Evolutionary conservation across 805 yeast genomes (phyloP).

Genomic region (Debaryomyces prosopidis): DNA sequence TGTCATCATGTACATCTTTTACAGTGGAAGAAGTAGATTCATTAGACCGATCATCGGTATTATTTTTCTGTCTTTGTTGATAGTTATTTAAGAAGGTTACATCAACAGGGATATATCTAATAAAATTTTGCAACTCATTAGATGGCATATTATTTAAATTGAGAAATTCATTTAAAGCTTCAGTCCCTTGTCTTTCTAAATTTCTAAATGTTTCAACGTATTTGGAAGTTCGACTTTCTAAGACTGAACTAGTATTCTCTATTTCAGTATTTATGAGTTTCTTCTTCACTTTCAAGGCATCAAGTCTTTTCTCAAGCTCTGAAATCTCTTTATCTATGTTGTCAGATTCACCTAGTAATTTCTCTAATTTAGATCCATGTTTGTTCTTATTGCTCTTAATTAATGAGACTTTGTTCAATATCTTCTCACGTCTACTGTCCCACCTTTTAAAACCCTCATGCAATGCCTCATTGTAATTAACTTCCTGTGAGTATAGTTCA

Average conservation of each 20-base stretch:
- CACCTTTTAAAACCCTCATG: constrained; percentile 34
- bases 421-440: constrained; percentile 37
- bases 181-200: constrained; percentile 39
- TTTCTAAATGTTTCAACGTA: constrained; percentile 42
- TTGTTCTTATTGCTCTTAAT: constrained; percentile 41
- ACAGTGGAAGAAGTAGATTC: neutral
- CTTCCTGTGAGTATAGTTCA: constrained; percentile 46
- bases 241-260: constrained; percentile 46
- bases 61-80: constrained; percentile 1
- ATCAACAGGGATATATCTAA: constrained; percentile 23
- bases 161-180: constrained; percentile 29
- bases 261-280: constrained; percentile 37
- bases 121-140: constrained; percentile 15
- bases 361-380: constrained; percentile 43
- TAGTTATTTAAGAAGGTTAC: constrained; percentile 25
- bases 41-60: neutral
- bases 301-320: constrained; percentile 35
- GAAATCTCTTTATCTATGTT: constrained; percentile 39
- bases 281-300: constrained; percentile 33
- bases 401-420: constrained; percentile 35
- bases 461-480: constrained; percentile 23
- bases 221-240: constrained; percentile 49
- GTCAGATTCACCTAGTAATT: constrained; percentile 31
- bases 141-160: constrained; percentile 21
- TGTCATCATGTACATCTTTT: neutral